These are phyloP conservation scores for Capsella rubella DNA, from an alignment of 441 rosid genomes.

Conservation along the genomic window DNA sequence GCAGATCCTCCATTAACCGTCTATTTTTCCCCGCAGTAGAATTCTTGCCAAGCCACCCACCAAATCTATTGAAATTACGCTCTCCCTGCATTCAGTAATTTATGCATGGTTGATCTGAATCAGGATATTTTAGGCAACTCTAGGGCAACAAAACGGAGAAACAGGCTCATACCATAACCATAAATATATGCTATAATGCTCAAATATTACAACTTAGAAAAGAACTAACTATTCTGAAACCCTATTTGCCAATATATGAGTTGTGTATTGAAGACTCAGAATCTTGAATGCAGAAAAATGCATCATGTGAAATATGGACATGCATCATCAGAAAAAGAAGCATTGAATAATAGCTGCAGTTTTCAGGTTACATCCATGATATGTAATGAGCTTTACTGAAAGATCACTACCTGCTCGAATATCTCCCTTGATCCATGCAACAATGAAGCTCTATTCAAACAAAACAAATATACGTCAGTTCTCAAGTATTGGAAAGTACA, in stretches of 20 bases:
- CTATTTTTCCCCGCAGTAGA: slow-evolving; percentile 85
- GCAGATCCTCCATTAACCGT: slow-evolving; percentile 94
- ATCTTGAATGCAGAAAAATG: slow-evolving; percentile 3
- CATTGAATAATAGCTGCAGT: slow-evolving; percentile 10
- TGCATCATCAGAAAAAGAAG: slow-evolving; percentile 26
- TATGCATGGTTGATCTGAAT: slow-evolving; percentile 28
- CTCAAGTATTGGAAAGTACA: slow-evolving; percentile 31
- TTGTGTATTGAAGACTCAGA: slow-evolving; percentile 32
- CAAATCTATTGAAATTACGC: slow-evolving; percentile 90
- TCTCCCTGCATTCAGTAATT: slow-evolving; percentile 73
- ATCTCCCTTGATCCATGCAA: slow-evolving; percentile 90
- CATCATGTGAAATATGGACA: slow-evolving; percentile 7
- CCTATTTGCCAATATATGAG: slow-evolving; percentile 15
- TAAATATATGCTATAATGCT: slow-evolving; percentile 28
- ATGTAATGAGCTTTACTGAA: slow-evolving; percentile 21
- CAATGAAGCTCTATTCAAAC: slow-evolving; percentile 72
- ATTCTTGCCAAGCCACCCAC: slow-evolving; percentile 99
- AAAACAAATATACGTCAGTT: slow-evolving; percentile 28
- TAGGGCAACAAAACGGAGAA: slow-evolving; percentile 23
- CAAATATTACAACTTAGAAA: slow-evolving; percentile 11
- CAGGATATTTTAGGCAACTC: slow-evolving; percentile 18
- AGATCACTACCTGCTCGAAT: slow-evolving; percentile 76
- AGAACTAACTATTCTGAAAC: slow-evolving; percentile 14
- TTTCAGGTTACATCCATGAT: slow-evolving; percentile 22
- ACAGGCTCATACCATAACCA: slow-evolving; percentile 26